Evolutionary conservation across 2,329 filamentous ascomycete species (phyloP).

Genomic region (Penicillium sp.): DNA sequence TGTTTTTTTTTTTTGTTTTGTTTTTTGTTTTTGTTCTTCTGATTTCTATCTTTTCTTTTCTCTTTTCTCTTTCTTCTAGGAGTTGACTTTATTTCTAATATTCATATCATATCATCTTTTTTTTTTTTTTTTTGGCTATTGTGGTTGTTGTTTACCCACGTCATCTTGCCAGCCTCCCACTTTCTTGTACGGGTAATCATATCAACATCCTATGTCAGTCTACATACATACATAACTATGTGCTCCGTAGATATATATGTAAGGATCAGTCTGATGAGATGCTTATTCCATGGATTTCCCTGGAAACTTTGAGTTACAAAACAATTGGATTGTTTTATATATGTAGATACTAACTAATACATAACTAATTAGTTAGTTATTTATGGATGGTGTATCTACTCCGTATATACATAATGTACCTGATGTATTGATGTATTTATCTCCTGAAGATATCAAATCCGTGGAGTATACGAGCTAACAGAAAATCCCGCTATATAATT

Average conservation of each 20-base stretch:
- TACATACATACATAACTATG: too few relatives aligned
- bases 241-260: not conserved
- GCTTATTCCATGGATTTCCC: not conserved
- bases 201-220: not conserved
- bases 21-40: not conserved
- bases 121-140: not conserved
- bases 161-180: not conserved
- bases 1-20: not conserved
- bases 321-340: too few relatives aligned
- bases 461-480: not conserved
- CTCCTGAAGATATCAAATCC: not conserved
- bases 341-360: too few relatives aligned
- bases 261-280: not conserved
- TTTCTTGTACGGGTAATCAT: slow-evolving; percentile 1
- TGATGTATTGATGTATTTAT: not conserved
- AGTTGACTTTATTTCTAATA: not conserved
- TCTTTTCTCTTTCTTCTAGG: not conserved
- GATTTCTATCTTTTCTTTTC: not conserved
- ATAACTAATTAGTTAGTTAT: too few relatives aligned
- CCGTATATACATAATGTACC: too few relatives aligned
- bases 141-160: not conserved
- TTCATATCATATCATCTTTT: not conserved
- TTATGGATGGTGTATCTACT: too few relatives aligned
- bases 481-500: not conserved
- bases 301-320: not conserved